Conservation (phyloP, 305 asterid species). For the Coffea humblotiana region DNA sequence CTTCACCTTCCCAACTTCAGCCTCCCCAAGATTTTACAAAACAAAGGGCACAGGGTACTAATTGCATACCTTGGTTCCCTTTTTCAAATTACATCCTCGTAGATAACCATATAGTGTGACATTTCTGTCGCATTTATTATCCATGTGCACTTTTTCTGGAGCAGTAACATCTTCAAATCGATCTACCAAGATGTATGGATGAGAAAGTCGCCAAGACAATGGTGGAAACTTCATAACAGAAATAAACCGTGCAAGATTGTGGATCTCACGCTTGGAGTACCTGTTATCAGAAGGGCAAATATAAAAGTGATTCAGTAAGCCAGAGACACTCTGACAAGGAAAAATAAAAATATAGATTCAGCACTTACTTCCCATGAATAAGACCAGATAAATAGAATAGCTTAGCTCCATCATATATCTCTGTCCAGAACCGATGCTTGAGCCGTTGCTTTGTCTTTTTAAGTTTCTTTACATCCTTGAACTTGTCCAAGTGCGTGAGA, state of each 20-base stretch:
- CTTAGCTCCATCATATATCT: conserved; percentile 95
- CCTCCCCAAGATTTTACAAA: neutral
- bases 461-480: conserved; percentile 94
- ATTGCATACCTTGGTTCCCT: conserved; percentile 70
- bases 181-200: conserved; percentile 89
- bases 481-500: conserved; percentile 93
- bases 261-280: conserved; percentile 91
- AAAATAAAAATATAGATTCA: neutral
- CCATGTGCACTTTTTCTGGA: conserved; percentile 71
- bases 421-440: conserved; percentile 99
- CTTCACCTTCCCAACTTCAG: neutral
- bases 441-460: conserved; percentile 90
- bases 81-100: conserved; percentile 95
- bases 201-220: conserved; percentile 87
- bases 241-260: conserved; percentile 93
- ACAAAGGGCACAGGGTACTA: conserved; percentile 4
- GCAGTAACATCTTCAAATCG: conserved; percentile 95
- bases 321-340: neutral
- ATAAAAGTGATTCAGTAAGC: neutral
- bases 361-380: conserved; percentile 87
- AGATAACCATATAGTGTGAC: conserved; percentile 82
- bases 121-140: conserved; percentile 84
- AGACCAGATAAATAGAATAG: conserved; percentile 95
- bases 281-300: conserved; percentile 35
- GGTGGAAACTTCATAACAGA: conserved; percentile 98